These are phyloP conservation scores for Ustilago hordei DNA, from an alignment of 1,284 basidiomycete species.

Conservation along the genomic window DNA sequence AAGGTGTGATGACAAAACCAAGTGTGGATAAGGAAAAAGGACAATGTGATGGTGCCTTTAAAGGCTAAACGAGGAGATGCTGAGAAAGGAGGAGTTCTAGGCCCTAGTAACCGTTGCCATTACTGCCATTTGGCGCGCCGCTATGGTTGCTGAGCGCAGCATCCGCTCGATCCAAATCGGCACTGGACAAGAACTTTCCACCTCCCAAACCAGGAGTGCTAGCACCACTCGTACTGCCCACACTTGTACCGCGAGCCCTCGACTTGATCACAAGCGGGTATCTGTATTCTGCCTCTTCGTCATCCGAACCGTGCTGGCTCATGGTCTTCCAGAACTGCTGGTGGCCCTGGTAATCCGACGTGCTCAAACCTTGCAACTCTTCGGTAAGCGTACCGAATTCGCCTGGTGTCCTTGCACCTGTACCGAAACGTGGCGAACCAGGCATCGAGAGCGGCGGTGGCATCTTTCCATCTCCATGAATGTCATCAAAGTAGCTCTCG, in stretches of 20 bases:
- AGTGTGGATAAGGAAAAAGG: background rate
- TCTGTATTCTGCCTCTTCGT: slow-evolving; percentile 61
- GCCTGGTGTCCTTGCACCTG: slow-evolving; percentile 60
- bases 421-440: slow-evolving; percentile 78
- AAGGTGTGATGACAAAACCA: background rate
- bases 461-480: slow-evolving; percentile 74
- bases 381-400: slow-evolving; percentile 65
- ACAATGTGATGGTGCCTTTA: background rate
- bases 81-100: background rate
- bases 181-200: slow-evolving; percentile 57
- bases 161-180: slow-evolving; percentile 60
- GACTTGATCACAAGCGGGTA: slow-evolving; percentile 63
- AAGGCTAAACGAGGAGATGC: background rate
- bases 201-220: slow-evolving; percentile 62
- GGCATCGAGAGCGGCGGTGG: slow-evolving; percentile 82
- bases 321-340: slow-evolving; percentile 64
- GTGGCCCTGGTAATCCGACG: slow-evolving; percentile 61
- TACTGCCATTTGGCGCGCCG: slow-evolving; percentile 30
- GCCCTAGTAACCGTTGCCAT: slow-evolving; percentile 7
- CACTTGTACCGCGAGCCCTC: slow-evolving; percentile 54
- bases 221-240: slow-evolving; percentile 62
- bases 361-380: slow-evolving; percentile 63
- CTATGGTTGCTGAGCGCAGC: slow-evolving; percentile 59
- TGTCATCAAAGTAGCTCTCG: slow-evolving; percentile 73
- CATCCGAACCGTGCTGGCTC: slow-evolving; percentile 60